Conservation (phyloP, 352 stramenopile genomes). For the Globisporangium recalcitrans region DNA sequence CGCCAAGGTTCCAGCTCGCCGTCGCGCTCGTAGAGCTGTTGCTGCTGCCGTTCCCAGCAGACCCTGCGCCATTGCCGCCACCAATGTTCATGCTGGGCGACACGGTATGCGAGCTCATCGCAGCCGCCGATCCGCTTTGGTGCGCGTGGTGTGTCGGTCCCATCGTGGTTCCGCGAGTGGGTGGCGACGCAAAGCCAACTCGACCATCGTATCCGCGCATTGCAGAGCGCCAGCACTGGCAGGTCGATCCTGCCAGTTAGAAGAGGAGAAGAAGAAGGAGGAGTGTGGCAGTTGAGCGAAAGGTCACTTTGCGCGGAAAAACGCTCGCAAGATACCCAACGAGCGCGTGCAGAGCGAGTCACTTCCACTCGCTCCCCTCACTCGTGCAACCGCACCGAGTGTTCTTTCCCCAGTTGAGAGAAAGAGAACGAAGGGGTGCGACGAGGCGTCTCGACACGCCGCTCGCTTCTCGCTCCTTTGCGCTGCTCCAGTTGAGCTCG, state of each 20-base stretch:
- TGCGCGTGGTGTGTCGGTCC: slow-evolving; percentile 8
- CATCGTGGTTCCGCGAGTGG: slow-evolving; percentile 10
- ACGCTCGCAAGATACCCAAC: slow-evolving; percentile 1
- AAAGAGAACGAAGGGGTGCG: background rate
- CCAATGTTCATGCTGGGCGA: slow-evolving; percentile 8
- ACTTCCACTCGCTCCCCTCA: slow-evolving; percentile 5
- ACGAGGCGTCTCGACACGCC: background rate
- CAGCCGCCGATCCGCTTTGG: background rate
- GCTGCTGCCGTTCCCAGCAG: background rate
- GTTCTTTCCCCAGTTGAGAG: background rate
- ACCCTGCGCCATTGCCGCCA: background rate
- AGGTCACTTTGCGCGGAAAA: slow-evolving; percentile 3
- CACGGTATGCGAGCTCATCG: background rate
- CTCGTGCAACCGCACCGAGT: no score
- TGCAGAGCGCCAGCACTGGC: background rate
- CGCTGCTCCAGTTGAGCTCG: no score
- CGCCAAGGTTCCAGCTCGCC: slow-evolving; percentile 49
- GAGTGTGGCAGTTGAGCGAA: slow-evolving; percentile 4
- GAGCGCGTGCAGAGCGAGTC: background rate
- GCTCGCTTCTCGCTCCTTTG: background rate
- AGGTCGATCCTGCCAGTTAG: background rate
- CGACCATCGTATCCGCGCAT: background rate
- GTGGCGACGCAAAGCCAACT: background rate
- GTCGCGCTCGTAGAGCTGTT: background rate
- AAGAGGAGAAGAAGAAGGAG: no score